Conservation (phyloP, 2,329 filamentous ascomycete species). For the Sporothrix curviconia region DNA sequence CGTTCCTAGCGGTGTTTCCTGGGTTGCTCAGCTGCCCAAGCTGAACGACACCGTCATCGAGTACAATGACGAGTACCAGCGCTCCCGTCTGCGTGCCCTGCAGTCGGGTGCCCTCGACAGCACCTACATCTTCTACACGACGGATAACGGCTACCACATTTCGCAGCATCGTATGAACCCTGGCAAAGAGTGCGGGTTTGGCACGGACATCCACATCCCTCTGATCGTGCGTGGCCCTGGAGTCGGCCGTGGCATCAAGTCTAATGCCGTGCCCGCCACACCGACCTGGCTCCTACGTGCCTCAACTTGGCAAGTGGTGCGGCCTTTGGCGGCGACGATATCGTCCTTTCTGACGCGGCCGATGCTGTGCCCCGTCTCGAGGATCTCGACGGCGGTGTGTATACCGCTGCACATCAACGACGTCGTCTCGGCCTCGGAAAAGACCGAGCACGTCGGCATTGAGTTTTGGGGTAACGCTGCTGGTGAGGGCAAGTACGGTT, state of each 20-base stretch:
- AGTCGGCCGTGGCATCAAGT: constrained; percentile 34
- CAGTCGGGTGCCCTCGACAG: constrained; percentile 54
- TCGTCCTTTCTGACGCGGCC: neutral
- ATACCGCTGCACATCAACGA: constrained; percentile 32
- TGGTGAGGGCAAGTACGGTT: constrained; percentile 28
- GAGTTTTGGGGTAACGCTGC: constrained; percentile 47
- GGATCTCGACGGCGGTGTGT: constrained; percentile 48
- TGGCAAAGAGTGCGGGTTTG: constrained; percentile 51
- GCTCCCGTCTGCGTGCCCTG: constrained; percentile 42
- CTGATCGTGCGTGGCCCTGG: constrained; percentile 54
- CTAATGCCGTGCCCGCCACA: constrained; percentile 48
- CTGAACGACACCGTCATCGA: constrained; percentile 36
- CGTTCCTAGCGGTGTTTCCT: constrained; percentile 37
- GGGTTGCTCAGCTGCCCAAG: constrained; percentile 36
- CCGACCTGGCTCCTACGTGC: constrained; percentile 55
- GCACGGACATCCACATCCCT: constrained; percentile 54
- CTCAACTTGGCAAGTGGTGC: constrained; percentile 33
- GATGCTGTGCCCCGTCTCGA: constrained; percentile 25
- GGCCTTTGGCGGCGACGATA: neutral
- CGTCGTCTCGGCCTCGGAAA: constrained; percentile 16
- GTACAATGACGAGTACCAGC: constrained; percentile 47
- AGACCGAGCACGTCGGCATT: constrained; percentile 49
- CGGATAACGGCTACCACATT: constrained; percentile 53
- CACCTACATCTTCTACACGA: constrained; percentile 50
- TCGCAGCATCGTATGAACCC: constrained; percentile 51